Conservation (phyloP, 148 eudicot species). For the Suaeda aralocaspica region DNA sequence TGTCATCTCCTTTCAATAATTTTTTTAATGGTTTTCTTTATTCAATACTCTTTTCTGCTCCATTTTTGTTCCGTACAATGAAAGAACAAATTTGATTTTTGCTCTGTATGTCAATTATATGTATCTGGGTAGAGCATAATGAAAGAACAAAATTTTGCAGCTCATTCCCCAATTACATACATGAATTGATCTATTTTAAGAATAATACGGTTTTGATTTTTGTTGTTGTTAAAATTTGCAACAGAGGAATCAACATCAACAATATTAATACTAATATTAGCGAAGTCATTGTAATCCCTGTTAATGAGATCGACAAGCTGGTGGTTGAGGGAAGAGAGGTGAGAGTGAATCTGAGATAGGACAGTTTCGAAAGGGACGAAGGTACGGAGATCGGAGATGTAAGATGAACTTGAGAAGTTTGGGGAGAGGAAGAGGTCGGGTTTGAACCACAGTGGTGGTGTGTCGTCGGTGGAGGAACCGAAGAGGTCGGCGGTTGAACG, state of each 20-base stretch:
- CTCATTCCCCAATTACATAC: too few species aligned
- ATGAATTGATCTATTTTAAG: too few species aligned
- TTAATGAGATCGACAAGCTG: slow-evolving; percentile 87
- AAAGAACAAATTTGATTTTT: too few species aligned
- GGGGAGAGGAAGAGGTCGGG: slow-evolving; percentile 60
- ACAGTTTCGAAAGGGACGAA: slow-evolving; percentile 94
- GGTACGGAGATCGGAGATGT: slow-evolving; percentile 90
- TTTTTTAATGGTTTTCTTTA: too few species aligned
- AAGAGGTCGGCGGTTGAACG: slow-evolving; percentile 59
- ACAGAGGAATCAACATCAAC: slow-evolving; percentile 79
- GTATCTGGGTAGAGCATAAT: too few species aligned
- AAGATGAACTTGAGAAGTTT: slow-evolving; percentile 56
- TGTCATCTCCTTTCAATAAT: too few species aligned
- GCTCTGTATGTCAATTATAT: too few species aligned
- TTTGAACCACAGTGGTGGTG: slow-evolving; percentile 81
- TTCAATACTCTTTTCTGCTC: too few species aligned
- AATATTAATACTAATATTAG: slow-evolving; percentile 71
- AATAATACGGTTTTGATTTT: too few species aligned
- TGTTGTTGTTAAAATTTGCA: too few species aligned
- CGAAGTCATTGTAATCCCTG: slow-evolving; percentile 86
- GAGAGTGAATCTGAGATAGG: slow-evolving; percentile 72
- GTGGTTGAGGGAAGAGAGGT: slow-evolving; percentile 55
- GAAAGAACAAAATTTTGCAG: too few species aligned
- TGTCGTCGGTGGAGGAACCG: slow-evolving; percentile 61
- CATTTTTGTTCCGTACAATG: too few species aligned